Base-by-base conservation (phyloP, 2,329 filamentous ascomycete species). In the Graphilbum ipis-grandicollis region DNA sequence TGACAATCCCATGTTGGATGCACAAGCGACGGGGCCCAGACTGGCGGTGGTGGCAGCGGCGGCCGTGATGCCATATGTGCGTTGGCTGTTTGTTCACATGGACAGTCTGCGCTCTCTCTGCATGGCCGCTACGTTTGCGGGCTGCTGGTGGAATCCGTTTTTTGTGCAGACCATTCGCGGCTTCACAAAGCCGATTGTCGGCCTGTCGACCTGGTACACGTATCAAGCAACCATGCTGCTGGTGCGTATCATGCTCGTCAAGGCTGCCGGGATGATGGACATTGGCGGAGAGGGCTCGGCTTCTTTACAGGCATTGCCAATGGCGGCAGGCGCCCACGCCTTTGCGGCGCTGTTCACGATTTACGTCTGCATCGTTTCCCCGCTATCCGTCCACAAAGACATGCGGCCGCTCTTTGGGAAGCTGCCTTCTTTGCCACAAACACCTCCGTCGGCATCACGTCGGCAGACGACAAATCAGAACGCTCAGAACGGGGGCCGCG, bases 71-170 rank as follows among this genome's bases (percentile, higher is more conserved):
- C 48, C 42, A 46, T 2, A 56, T 52, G 46, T 58, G 26, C 50
- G 58, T 22, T 48, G 54, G 12, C 46, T 71, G 6, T 67, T 66
- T 1, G 22, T 23, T 9, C 47, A 46, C 0, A 45, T 56, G 1
- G 56, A 8, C 14, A 33, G 25, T 8, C 31, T 44, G 19, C 43
- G 33, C 29, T 30, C 30, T 5, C 31, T 42, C 1, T 44, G 44
- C 18, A 10, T 46, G 10, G 39, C n/a, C 3, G 35, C 41, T 3
- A 44, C 43, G 13, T 10, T 46, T 9, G 42, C 41, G 15, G 66
- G 72, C 3, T 54, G 66, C 12, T 78, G 72, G 66, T 82, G 78
- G 78, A 82, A 81, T 43, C 75, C 75, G 0, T 67, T 66, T 40
- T 69, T 80, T 44, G 63, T 69, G 25, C 63, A 75, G 46, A 68